These are phyloP conservation scores for Brassica incana DNA, from an alignment of 345 rosid genomes.

Conservation along the genomic window DNA sequence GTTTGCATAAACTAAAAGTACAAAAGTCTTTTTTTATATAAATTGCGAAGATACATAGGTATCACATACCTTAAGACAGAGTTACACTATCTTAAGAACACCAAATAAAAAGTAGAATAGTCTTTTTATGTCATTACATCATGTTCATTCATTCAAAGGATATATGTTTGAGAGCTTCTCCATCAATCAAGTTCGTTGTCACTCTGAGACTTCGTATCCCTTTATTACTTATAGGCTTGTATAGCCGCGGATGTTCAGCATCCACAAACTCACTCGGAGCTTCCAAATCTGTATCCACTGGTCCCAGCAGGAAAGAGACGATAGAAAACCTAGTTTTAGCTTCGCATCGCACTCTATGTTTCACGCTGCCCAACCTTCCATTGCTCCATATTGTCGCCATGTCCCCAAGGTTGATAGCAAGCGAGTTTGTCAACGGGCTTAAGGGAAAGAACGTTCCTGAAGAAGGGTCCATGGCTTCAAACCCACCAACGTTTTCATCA, in stretches of 20 bases:
- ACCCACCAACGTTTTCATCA: not conserved
- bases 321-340: constrained; percentile 52
- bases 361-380: constrained; percentile 56
- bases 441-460: not conserved
- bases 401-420: not conserved
- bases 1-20: not conserved
- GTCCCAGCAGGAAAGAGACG: constrained; percentile 48
- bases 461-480: not conserved
- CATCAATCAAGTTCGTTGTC: not conserved
- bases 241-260: constrained; percentile 15
- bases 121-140: not conserved
- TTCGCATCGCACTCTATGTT: constrained; percentile 50
- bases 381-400: constrained; percentile 50
- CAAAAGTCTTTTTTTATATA: not conserved
- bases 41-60: not conserved
- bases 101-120: not conserved
- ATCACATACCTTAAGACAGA: not conserved
- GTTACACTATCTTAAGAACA: not conserved
- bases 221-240: not conserved
- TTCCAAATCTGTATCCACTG: not conserved
- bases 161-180: not conserved
- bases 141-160: not conserved
- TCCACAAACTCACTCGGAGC: constrained; percentile 24
- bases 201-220: not conserved
- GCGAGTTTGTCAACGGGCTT: not conserved